Evolutionary conservation across 352 stramenopile species (phyloP).

Genomic region (Globisporangium barbulae): DNA sequence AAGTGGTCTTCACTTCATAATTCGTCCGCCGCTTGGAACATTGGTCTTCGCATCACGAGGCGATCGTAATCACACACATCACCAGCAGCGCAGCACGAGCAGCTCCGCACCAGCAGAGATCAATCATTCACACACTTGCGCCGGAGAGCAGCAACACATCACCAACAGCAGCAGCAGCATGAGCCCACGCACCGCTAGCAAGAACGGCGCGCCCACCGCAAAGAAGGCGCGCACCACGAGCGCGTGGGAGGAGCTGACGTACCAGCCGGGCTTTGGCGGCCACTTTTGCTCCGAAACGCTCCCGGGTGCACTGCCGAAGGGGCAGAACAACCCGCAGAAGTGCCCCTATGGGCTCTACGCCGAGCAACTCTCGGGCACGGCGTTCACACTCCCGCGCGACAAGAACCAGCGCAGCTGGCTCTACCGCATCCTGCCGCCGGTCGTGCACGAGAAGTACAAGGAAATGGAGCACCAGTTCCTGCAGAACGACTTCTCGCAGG

Average conservation of each 20-base stretch:
- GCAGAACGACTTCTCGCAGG: conserved; percentile 64
- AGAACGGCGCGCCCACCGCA: background rate
- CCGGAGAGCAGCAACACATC: background rate
- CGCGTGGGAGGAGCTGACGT: conserved; percentile 68
- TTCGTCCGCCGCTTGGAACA: conserved; percentile 9
- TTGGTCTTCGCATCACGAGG: conserved; percentile 11
- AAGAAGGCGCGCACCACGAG: conserved; percentile 10
- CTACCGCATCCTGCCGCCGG: conserved; percentile 90
- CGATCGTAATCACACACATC: conserved; percentile 11
- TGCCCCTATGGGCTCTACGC: conserved; percentile 92
- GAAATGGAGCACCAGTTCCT: conserved; percentile 42
- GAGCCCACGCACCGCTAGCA: background rate
- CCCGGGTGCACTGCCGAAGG: conserved; percentile 84
- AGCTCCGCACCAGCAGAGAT: background rate
- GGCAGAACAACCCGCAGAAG: conserved; percentile 94
- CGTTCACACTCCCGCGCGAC: conserved; percentile 93
- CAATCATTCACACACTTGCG: conserved; percentile 4
- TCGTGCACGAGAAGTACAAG: conserved; percentile 78
- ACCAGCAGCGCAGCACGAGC: background rate
- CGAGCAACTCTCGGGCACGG: conserved; percentile 95
- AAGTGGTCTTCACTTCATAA: background rate
- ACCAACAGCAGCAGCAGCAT: background rate
- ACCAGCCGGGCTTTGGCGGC: conserved; percentile 92
- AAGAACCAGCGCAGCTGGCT: conserved; percentile 91
- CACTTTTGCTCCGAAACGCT: conserved; percentile 93